Percentiles rank a stretch among this genome's conserved stretches.
phyloP scores from a whole-genome alignment of 2,329 filamentous ascomycete genomes.

The Beauveria scarabaeidicola region DNA sequence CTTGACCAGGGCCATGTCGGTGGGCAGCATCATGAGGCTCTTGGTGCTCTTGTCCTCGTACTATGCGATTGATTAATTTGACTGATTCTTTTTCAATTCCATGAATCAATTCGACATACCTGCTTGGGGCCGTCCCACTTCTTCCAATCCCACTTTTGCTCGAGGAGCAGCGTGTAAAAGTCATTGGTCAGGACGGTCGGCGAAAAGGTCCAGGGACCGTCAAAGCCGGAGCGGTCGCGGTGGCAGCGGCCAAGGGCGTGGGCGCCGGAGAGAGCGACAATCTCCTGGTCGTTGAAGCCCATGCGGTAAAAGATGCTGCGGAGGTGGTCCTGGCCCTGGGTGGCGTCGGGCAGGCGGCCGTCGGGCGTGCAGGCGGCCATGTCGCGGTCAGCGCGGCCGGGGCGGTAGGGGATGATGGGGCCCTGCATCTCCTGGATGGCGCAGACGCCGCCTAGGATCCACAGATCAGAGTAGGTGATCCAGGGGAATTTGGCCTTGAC shows the following conservation, averaged over 20 bases:
- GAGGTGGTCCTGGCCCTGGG: conserved; percentile 72
- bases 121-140: conserved; percentile 88
- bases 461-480: conserved; percentile 95
- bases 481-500: conserved; percentile 84
- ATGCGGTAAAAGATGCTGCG: conserved; percentile 91
- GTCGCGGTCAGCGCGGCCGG: conserved; percentile 75
- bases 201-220: conserved; percentile 87
- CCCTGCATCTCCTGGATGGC: conserved; percentile 95
- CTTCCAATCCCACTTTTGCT: conserved; percentile 87
- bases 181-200: conserved; percentile 91
- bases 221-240: conserved; percentile 76
- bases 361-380: conserved; percentile 83
- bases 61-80: conserved; percentile 19
- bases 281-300: conserved; percentile 96
- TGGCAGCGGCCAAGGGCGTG: conserved; percentile 89
- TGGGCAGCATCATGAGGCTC: conserved; percentile 93
- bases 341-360: conserved; percentile 73
- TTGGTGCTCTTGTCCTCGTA: conserved; percentile 83
- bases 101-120: conserved; percentile 21
- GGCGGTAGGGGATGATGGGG: conserved; percentile 77
- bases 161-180: conserved; percentile 78
- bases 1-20: conserved; percentile 77
- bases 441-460: conserved; percentile 79
- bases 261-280: conserved; percentile 79
- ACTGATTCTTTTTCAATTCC: conserved; percentile 7